These are phyloP conservation scores for Sordaria brevicollis DNA, from an alignment of 495 filamentous ascomycete genomes.

Conservation along the genomic window DNA sequence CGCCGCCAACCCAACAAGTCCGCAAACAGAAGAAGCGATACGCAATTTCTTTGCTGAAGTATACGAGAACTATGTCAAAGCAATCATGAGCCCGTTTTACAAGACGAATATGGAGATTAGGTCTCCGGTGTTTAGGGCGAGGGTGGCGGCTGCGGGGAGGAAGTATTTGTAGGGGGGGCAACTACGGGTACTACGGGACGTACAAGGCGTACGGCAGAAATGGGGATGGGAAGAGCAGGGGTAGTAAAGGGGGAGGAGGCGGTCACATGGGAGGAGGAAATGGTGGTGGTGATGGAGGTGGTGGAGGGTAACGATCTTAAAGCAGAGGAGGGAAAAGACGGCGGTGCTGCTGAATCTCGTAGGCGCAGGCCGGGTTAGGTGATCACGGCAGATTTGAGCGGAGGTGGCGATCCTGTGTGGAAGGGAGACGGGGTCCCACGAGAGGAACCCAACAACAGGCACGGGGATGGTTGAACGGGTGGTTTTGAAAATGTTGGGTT, in stretches of 20 bases:
- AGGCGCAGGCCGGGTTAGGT: background rate
- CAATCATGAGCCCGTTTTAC: conserved; percentile 96
- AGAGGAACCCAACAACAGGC: background rate
- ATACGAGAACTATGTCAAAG: conserved; percentile 91
- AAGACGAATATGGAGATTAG: conserved; percentile 66
- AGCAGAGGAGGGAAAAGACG: background rate
- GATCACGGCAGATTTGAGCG: background rate
- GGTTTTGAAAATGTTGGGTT: background rate
- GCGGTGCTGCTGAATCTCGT: background rate
- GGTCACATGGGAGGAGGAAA: background rate
- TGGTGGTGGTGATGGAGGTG: too few species aligned
- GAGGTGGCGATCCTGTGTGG: background rate
- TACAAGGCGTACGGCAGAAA: background rate
- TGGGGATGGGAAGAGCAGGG: background rate
- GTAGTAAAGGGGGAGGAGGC: background rate
- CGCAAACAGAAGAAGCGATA: conserved; percentile 89
- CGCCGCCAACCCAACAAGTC: conserved; percentile 69
- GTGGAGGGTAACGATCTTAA: too few species aligned
- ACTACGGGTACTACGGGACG: background rate
- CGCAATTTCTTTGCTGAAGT: conserved; percentile 87
- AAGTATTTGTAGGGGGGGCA: conserved; percentile 71
- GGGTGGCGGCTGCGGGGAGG: conserved; percentile 77
- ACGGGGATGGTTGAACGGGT: background rate
- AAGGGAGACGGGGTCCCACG: background rate
- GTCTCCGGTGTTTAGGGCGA: conserved; percentile 72